Evolutionary conservation across 2,329 filamentous ascomycete species (phyloP).

Genomic region (Claviceps sp.): DNA sequence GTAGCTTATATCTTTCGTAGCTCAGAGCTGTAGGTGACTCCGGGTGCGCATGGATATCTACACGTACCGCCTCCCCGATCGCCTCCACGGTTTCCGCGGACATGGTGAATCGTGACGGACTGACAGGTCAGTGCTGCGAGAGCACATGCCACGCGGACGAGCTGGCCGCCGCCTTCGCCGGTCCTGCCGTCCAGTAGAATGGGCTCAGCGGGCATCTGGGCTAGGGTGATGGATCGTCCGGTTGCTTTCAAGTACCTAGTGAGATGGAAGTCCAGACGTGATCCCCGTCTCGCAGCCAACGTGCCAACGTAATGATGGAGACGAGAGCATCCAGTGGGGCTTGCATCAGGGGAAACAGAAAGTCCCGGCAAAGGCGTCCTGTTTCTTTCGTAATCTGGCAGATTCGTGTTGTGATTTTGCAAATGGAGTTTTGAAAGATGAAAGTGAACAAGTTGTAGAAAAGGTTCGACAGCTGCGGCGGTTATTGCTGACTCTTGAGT

Average conservation of each 20-base stretch:
- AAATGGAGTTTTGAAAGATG: too few species aligned
- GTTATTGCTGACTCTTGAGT: too few species aligned
- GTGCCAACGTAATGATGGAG: background rate
- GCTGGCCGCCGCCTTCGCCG: slow-evolving; percentile 49
- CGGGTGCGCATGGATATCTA: background rate
- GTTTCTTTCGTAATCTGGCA: too few species aligned
- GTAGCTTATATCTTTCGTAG: background rate
- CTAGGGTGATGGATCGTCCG: background rate
- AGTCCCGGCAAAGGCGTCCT: too few species aligned
- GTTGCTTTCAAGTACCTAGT: background rate
- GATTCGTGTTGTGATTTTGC: too few species aligned
- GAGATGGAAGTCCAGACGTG: background rate
- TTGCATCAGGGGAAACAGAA: too few species aligned
- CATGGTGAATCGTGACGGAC: slow-evolving; percentile 38
- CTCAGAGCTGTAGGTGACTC: background rate
- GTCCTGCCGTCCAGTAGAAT: slow-evolving; percentile 42
- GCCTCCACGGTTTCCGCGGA: slow-evolving; percentile 38
- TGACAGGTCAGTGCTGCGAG: slow-evolving; percentile 42
- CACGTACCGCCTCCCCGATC: slow-evolving; percentile 15
- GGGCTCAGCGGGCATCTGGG: background rate
- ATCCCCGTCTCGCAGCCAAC: background rate
- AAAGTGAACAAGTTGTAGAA: too few species aligned
- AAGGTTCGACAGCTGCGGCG: too few species aligned
- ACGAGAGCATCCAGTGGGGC: too few species aligned
- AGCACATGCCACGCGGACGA: slow-evolving; percentile 42